Evolutionary conservation across 1,139 yeast genomes (phyloP), one percentile per base, ranked within the genome.

Genomic region (Neolecta irregularis): DNA sequence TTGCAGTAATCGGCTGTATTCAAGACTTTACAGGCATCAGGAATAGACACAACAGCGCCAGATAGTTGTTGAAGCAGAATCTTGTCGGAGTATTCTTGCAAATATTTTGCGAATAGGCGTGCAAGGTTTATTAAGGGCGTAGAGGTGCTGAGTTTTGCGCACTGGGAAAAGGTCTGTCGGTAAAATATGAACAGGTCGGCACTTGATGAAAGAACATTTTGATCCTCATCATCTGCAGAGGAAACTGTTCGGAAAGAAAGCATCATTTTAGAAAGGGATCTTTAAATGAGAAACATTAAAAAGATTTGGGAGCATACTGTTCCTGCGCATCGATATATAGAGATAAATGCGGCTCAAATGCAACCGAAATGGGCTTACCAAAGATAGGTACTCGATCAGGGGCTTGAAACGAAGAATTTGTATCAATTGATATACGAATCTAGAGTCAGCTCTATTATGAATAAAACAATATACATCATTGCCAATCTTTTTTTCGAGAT

Each of bases 271-370:
- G 19, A 30, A 32, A 19, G 43, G 39, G 35, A 32, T 40, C 32
- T 23, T 22, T 12, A 12, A 7, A 28, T 28, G 20, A 28, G 31
- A 16, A 13, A 20, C 13, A 12, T 28, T 13, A 13, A 3, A 12
- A 13, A n/a, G 16, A 15, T 16, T 15, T 28, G 13, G 7, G 22
- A 28, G 26, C 33, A 9, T 42, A 54, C 22, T 64, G 62, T 44
- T 79, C 85, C 55, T 88, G 96, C 49, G 80, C 78, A 21, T 72
- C 73, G n/a, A 88, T 73, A 94, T 96, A 91, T 6, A 80, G 57
- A 29, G 68, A 67, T 38, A 88, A 60, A 49, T 77, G 80, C 2
- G 95, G 94, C 51, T 80, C 93, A 53, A 83, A 85, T 13, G 76
- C 78, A 18, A 62, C 61, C 18, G 92, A 77, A 8, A 85, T 71